Evolutionary conservation across 73 alveolate genomes (phyloP).

Genomic region (Paramecium caudatum): DNA sequence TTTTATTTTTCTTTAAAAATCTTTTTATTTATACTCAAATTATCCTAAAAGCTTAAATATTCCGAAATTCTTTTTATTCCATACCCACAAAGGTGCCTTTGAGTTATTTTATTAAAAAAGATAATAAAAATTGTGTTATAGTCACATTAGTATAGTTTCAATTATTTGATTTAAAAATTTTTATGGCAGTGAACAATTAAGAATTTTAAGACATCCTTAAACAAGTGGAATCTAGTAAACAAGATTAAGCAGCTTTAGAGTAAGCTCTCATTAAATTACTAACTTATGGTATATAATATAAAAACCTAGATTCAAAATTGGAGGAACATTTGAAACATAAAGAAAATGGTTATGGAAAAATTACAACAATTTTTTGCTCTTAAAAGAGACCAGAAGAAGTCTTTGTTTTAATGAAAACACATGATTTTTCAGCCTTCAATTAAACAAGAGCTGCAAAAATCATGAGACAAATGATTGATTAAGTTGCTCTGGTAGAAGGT

Average conservation of each 20-base stretch:
- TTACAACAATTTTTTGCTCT: neutral
- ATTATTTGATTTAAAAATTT: no score
- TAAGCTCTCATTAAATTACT: neutral
- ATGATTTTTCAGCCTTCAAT: constrained; percentile 64
- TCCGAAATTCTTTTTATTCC: no score
- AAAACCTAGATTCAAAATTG: neutral
- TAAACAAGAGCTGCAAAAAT: constrained; percentile 75
- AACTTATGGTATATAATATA: neutral
- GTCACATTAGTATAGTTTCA: no score
- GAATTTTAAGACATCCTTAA: neutral
- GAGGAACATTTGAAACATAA: constrained; percentile 46
- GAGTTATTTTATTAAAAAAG: no score
- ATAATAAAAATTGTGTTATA: no score
- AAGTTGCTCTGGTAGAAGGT: constrained; percentile 77
- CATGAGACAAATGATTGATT: constrained; percentile 74
- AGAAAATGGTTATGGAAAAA: constrained; percentile 1
- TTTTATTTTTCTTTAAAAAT: neutral
- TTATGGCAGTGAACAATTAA: neutral
- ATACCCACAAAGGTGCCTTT: no score
- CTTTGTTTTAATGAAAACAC: neutral
- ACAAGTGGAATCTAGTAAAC: neutral
- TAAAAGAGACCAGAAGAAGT: constrained; percentile 22
- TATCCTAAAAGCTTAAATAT: no score
- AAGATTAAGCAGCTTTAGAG: neutral
- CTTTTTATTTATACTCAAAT: constrained; percentile 1